Evolutionary conservation across 768 basidiomycete species (phyloP).

Genomic region (Podaxis sp.): DNA sequence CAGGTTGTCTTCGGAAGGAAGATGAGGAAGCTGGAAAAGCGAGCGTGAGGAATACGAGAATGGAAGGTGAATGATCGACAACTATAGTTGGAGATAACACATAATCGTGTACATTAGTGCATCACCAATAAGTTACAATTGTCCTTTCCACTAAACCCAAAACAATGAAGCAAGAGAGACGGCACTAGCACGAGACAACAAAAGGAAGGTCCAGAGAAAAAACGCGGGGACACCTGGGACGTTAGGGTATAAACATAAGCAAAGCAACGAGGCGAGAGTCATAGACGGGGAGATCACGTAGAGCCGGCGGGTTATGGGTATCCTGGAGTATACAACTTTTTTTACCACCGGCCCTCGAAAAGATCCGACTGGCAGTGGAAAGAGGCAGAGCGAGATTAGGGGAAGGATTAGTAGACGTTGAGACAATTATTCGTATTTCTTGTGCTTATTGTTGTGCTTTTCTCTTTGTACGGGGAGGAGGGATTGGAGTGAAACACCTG

Average conservation of each 20-base stretch:
- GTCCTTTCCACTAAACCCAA: neutral
- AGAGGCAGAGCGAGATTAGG: neutral
- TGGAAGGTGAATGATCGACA: neutral
- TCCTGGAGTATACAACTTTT: neutral
- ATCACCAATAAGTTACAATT: neutral
- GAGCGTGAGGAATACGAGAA: neutral
- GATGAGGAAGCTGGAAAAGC: neutral
- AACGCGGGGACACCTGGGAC: neutral
- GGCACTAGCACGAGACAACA: too few relatives aligned
- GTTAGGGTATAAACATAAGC: neutral
- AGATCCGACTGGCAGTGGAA: neutral
- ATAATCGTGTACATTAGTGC: neutral
- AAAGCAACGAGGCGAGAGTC: neutral
- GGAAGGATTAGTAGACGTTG: too few relatives aligned
- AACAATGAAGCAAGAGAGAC: neutral
- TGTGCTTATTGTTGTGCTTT: neutral
- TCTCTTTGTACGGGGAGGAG: neutral
- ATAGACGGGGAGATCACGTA: neutral
- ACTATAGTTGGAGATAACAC: too few relatives aligned
- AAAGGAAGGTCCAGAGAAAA: neutral
- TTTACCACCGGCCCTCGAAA: neutral
- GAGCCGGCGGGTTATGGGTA: neutral
- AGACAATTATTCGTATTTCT: neutral
- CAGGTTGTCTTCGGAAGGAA: conserved; percentile 27
- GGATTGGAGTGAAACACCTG: neutral